Conservation (phyloP, 176 grass and related monocot species). For the Cenchrus americanus region DNA sequence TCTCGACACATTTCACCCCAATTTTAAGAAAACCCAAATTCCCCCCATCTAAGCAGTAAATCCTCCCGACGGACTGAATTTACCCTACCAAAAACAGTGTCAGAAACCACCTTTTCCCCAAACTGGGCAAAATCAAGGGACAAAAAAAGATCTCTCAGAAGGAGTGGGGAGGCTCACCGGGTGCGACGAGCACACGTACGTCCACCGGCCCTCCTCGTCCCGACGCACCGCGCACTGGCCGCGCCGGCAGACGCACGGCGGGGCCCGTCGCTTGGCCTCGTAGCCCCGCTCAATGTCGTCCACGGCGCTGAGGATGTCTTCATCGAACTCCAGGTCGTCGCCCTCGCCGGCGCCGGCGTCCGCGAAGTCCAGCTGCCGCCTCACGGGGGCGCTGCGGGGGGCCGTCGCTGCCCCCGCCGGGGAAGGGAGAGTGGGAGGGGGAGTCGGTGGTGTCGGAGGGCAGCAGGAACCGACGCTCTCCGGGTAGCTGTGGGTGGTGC, state of each 20-base stretch:
- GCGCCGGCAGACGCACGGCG: slow-evolving; percentile 42
- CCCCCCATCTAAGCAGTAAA: not conserved
- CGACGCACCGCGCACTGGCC: slow-evolving; percentile 17
- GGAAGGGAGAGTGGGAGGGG: not conserved
- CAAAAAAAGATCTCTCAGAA: slow-evolving; percentile 12
- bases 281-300: slow-evolving; percentile 41
- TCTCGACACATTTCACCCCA: not conserved
- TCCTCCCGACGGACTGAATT: not conserved
- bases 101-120: not conserved
- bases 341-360: not conserved
- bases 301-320: not conserved
- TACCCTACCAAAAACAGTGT: not conserved
- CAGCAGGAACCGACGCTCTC: slow-evolving; percentile 48
- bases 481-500: slow-evolving; percentile 12
- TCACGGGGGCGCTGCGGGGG: not conserved
- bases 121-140: not conserved
- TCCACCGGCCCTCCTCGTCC: not conserved
- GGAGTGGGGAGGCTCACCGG: slow-evolving; percentile 34
- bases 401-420: not conserved
- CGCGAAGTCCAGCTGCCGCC: slow-evolving; percentile 47
- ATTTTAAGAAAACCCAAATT: not conserved
- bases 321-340: slow-evolving; percentile 14
- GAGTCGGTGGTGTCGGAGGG: not conserved
- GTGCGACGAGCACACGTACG: slow-evolving; percentile 37
- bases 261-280: not conserved